Evolutionary conservation across 352 stramenopile genomes (phyloP), one percentile per base, ranked within the genome.

Genomic region (Phytophthora ramorum): DNA sequence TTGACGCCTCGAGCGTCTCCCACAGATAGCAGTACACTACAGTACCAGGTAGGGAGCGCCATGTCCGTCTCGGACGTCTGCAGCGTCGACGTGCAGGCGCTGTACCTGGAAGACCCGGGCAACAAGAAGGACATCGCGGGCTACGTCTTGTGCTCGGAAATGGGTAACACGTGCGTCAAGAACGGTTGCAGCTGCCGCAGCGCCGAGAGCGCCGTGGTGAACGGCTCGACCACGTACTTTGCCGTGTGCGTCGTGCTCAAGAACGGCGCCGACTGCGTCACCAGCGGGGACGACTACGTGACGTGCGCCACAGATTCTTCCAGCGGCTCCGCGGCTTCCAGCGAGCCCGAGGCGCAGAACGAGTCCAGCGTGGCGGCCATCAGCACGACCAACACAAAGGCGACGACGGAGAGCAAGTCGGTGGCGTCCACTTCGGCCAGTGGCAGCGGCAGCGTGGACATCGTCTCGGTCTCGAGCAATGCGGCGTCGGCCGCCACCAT

Each of bases 81-180:
- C 40, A 53, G 60, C 24, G 49, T 63, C 32, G 48, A 71, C n/a
- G 66, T 72, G 51, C 56, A 63, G 32, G 43, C 30, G 13, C 38
- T 78, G 50, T 81, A 78, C 50, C 55, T 81, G 32, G 51, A 69
- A 24, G 73, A 78, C 50, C 66, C 73, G 14, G 69, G 65, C 30
- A 72, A 71, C 53, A 59, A 63, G 50, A 24, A 63, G 50, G 65
- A 76, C 38, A 70, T 71, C 7, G 35, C 26, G 17, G 56, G 55
- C 30, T 81, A 78, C 38, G 50, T 71, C 3, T 5, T 67, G 22
- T 81, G 73, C 44, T 66, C 64, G 8, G 54, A 69, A 55, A 69
- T 75, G 66, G 57, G 68, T 55, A 62, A 60, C 34, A 76, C 58
- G 26, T 81, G 73, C 66, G 66, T 59, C 52, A 73, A 64, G n/a